Conservation (phyloP, 1,284 basidiomycete species). For the Apiotrichum siamense region DNA sequence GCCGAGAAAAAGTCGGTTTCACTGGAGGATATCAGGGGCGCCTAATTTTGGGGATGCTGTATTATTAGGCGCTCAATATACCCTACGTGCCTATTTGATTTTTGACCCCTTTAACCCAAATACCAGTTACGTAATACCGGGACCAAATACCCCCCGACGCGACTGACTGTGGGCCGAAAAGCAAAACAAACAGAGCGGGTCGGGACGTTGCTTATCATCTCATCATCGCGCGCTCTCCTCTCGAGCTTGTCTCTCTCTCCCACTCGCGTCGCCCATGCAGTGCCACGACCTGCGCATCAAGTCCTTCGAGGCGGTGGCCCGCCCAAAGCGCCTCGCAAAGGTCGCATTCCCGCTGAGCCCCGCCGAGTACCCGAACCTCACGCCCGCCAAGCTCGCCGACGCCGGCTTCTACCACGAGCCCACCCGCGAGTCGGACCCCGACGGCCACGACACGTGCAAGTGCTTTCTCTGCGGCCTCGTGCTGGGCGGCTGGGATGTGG, state of each 20-base stretch:
- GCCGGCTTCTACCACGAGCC: constrained; percentile 69
- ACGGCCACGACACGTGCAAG: constrained; percentile 40
- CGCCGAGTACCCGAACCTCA: constrained; percentile 52
- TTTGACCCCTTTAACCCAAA: too few relatives aligned
- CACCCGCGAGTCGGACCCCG: constrained; percentile 5
- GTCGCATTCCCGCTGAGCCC: constrained; percentile 36
- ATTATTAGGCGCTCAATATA: too few relatives aligned
- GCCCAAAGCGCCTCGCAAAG: constrained; percentile 30
- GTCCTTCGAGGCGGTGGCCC: constrained; percentile 26
- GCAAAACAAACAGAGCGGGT: too few relatives aligned
- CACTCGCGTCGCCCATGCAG: constrained; percentile 27
- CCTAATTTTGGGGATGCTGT: too few relatives aligned
- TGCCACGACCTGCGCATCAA: constrained; percentile 30
- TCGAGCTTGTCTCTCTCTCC: neutral
- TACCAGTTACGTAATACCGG: too few relatives aligned
- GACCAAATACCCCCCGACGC: neutral
- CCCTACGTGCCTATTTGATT: too few relatives aligned
- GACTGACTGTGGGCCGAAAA: neutral
- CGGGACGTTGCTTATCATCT: neutral
- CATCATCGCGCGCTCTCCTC: neutral
- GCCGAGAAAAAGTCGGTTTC: neutral
- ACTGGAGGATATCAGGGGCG: too few relatives aligned
- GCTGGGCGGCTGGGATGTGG: constrained; percentile 67
- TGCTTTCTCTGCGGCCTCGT: constrained; percentile 72
- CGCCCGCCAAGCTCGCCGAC: constrained; percentile 62